These are phyloP conservation scores for Coemansia sp. DNA, from an alignment of 192 early-diverging fungal genomes.

Conservation along the genomic window DNA sequence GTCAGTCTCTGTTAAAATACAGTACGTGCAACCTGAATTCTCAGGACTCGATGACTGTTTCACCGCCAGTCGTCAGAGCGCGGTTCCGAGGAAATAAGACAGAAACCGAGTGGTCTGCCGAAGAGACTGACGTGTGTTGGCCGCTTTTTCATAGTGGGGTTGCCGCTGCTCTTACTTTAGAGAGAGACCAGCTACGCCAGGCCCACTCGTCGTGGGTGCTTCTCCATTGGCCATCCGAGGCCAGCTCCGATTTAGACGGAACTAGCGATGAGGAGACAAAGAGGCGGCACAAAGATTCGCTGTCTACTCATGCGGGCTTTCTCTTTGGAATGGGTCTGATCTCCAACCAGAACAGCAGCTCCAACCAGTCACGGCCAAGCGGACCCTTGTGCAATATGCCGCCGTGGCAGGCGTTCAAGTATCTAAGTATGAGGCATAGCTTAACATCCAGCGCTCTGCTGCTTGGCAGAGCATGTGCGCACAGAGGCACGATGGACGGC, in stretches of 20 bases:
- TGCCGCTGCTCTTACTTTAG: conserved; percentile 71
- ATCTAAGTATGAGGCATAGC: conserved; percentile 68
- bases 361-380: conserved; percentile 15
- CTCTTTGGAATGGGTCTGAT: conserved; percentile 76
- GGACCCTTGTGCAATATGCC: conserved; percentile 73
- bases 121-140: conserved; percentile 63
- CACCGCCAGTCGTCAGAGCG: conserved; percentile 57
- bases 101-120: conserved; percentile 25
- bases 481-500: conserved; percentile 65
- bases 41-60: conserved; percentile 63
- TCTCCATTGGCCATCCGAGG: conserved; percentile 61
- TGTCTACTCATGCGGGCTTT: conserved; percentile 75
- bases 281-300: conserved; percentile 34
- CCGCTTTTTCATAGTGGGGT: conserved; percentile 90
- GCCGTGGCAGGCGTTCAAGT: conserved; percentile 62
- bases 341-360: neutral
- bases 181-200: conserved; percentile 50
- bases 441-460: conserved; percentile 73
- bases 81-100: conserved; percentile 67
- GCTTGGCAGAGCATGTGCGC: conserved; percentile 72
- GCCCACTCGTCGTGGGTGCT: conserved; percentile 81
- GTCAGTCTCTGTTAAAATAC: conserved; percentile 70
- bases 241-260: conserved; percentile 1
- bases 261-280: conserved; percentile 10
- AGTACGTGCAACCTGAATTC: conserved; percentile 56